phyloP scores from a whole-genome alignment of 768 basidiomycete species.

The Cyclocybe cylindracea region DNA sequence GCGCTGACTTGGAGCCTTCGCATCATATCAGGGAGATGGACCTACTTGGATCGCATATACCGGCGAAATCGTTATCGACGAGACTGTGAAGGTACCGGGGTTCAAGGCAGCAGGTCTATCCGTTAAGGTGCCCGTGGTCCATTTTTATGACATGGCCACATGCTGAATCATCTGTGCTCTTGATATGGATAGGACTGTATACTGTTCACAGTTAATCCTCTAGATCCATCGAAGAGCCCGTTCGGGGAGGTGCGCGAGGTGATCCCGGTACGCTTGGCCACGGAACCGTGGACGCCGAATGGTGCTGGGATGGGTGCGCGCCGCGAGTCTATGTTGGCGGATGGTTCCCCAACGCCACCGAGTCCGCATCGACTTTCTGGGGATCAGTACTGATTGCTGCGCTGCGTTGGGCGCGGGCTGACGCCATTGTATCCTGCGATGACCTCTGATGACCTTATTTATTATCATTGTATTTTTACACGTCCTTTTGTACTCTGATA shows the following conservation, averaged over 20 bases:
- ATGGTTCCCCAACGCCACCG: slow-evolving; percentile 18
- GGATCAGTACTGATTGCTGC: no score
- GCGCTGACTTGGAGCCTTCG: neutral
- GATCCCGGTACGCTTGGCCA: slow-evolving; percentile 65
- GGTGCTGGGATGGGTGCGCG: slow-evolving; percentile 32
- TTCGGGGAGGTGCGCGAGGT: slow-evolving; percentile 62
- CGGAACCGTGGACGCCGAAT: slow-evolving; percentile 57
- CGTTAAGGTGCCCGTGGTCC: slow-evolving; percentile 50
- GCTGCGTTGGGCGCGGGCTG: no score
- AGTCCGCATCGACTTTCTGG: neutral
- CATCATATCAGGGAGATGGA: slow-evolving; percentile 53
- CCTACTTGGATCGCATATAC: slow-evolving; percentile 60
- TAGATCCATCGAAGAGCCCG: slow-evolving; percentile 51
- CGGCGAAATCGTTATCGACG: slow-evolving; percentile 59
- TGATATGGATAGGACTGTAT: slow-evolving; percentile 55
- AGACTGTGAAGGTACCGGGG: slow-evolving; percentile 52
- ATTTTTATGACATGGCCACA: neutral
- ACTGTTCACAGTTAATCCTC: slow-evolving; percentile 59
- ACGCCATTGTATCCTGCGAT: no score
- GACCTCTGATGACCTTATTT: no score
- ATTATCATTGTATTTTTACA: no score
- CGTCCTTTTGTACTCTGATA: no score
- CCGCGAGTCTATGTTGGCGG: slow-evolving; percentile 12
- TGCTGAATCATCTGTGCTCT: neutral
- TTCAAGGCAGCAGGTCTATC: slow-evolving; percentile 67